Conservation (phyloP, 768 basidiomycete genomes). For the Astraeus odoratus region DNA sequence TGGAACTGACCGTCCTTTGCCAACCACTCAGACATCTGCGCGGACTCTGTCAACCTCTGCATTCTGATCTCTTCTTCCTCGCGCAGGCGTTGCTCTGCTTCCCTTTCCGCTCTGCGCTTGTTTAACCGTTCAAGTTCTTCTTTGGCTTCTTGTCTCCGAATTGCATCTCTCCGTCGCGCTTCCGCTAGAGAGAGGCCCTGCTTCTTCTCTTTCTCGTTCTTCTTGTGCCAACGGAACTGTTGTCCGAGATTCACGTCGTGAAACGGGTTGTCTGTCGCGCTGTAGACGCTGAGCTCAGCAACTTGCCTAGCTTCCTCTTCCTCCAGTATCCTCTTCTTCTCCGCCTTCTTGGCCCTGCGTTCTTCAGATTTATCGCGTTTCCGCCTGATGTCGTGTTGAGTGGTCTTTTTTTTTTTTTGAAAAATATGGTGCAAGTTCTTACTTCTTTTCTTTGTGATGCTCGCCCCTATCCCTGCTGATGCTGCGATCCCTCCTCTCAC, state of each 20-base stretch:
- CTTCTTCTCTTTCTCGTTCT: slow-evolving; percentile 93
- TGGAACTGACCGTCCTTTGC: slow-evolving; percentile 97
- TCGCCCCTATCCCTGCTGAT: slow-evolving; percentile 17
- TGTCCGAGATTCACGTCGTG: slow-evolving; percentile 95
- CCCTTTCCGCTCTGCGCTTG: slow-evolving; percentile 82
- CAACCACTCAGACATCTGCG: slow-evolving; percentile 97
- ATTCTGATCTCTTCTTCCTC: slow-evolving; percentile 92
- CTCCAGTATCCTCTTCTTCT: slow-evolving; percentile 75
- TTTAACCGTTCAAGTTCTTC: slow-evolving; percentile 93
- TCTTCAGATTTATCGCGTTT: slow-evolving; percentile 88
- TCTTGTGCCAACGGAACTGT: slow-evolving; percentile 99
- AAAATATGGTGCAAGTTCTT: slow-evolving; percentile 12
- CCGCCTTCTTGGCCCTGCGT: slow-evolving; percentile 75
- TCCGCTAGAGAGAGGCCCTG: slow-evolving; percentile 75
- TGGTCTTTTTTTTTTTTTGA: no score
- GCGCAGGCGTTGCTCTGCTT: slow-evolving; percentile 78
- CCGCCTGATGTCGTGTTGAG: slow-evolving; percentile 40
- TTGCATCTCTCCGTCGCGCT: slow-evolving; percentile 68
- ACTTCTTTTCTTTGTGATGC: slow-evolving; percentile 44
- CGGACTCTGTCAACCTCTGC: slow-evolving; percentile 86
- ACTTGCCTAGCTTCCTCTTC: slow-evolving; percentile 90
- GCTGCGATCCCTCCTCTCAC: slow-evolving; percentile 18
- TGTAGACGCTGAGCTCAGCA: slow-evolving; percentile 94
- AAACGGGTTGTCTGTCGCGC: slow-evolving; percentile 95
- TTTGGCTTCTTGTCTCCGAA: slow-evolving; percentile 84